These are phyloP conservation scores for Vanilla planifolia DNA, from an alignment of 106 monocot species.

Conservation along the genomic window DNA sequence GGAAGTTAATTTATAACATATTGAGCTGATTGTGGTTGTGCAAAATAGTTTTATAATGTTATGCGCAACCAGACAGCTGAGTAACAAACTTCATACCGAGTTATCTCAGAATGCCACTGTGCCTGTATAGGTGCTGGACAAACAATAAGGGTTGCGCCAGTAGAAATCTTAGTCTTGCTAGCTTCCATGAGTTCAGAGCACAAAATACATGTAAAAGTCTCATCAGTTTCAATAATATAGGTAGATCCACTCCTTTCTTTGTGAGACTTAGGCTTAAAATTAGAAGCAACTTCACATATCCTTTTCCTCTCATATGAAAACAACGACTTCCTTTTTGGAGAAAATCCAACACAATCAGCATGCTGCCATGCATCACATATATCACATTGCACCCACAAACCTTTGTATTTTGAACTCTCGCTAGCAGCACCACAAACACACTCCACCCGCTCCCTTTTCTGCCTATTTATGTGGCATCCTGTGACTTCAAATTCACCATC, in stretches of 20 bases:
- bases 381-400: conserved; percentile 98
- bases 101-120: conserved; percentile 94
- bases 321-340: conserved; percentile 42
- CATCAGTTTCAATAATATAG: conserved; percentile 49
- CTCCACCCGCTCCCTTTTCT: conserved; percentile 83
- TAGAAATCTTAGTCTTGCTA: conserved; percentile 28
- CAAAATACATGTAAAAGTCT: conserved; percentile 46
- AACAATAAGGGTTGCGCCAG: conserved; percentile 80
- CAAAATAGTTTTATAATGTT: too few relatives aligned
- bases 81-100: conserved; percentile 40
- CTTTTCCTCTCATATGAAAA: conserved; percentile 14
- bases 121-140: conserved; percentile 87
- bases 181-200: conserved; percentile 83
- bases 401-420: conserved; percentile 61
- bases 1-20: too few relatives aligned
- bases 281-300: conserved; percentile 1
- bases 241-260: conserved; percentile 21
- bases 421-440: conserved; percentile 92
- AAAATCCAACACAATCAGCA: conserved; percentile 86
- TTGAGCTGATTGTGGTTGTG: too few relatives aligned
- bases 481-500: conserved; percentile 13
- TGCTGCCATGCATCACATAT: conserved; percentile 99
- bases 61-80: neutral
- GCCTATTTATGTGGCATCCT: conserved; percentile 45
- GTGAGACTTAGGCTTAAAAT: conserved; percentile 15